Evolutionary conservation across 495 filamentous ascomycete genomes (phyloP).

Genomic region (Annulohypoxylon maeteangense): DNA sequence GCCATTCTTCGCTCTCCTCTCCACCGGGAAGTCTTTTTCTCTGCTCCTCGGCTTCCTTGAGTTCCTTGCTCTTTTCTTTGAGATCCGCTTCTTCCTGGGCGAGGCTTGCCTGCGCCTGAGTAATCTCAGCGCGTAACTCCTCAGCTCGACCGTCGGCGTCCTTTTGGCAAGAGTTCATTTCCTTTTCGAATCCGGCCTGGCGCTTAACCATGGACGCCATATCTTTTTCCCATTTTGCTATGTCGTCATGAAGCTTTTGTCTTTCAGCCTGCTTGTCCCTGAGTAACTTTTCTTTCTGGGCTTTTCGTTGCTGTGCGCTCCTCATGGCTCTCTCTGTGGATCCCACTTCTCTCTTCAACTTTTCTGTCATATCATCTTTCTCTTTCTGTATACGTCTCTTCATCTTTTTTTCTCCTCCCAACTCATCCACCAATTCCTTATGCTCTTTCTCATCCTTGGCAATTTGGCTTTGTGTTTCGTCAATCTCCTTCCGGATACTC

Average conservation of each 20-base stretch:
- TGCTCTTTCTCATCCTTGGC: slow-evolving; percentile 75
- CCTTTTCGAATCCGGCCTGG: slow-evolving; percentile 55
- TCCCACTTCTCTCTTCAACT: slow-evolving; percentile 82
- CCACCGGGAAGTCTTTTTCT: slow-evolving; percentile 61
- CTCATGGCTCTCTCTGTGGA: slow-evolving; percentile 84
- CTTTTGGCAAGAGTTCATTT: slow-evolving; percentile 51
- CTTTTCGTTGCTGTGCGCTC: slow-evolving; percentile 80
- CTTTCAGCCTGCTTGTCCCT: slow-evolving; percentile 77
- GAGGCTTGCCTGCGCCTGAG: slow-evolving; percentile 45
- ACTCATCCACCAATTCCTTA: slow-evolving; percentile 76
- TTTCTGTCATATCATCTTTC: slow-evolving; percentile 84
- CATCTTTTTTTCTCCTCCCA: slow-evolving; percentile 74
- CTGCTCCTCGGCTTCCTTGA: slow-evolving; percentile 65
- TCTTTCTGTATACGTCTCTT: slow-evolving; percentile 80
- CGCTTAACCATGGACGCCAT: slow-evolving; percentile 59
- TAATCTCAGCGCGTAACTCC: slow-evolving; percentile 46
- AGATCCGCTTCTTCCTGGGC: slow-evolving; percentile 55
- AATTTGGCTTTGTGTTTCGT: slow-evolving; percentile 64
- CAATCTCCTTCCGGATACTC: slow-evolving; percentile 73
- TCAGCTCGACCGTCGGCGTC: slow-evolving; percentile 43
- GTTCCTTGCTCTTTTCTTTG: slow-evolving; percentile 60
- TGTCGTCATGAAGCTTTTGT: slow-evolving; percentile 64
- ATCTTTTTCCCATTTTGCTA: slow-evolving; percentile 66
- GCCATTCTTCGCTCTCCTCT: slow-evolving; percentile 66
- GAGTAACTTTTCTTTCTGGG: slow-evolving; percentile 81